Evolutionary conservation across 371 early-diverging fungal genomes (phyloP), one percentile per base, ranked within the genome.

Genomic region (Mucor ambiguus): DNA sequence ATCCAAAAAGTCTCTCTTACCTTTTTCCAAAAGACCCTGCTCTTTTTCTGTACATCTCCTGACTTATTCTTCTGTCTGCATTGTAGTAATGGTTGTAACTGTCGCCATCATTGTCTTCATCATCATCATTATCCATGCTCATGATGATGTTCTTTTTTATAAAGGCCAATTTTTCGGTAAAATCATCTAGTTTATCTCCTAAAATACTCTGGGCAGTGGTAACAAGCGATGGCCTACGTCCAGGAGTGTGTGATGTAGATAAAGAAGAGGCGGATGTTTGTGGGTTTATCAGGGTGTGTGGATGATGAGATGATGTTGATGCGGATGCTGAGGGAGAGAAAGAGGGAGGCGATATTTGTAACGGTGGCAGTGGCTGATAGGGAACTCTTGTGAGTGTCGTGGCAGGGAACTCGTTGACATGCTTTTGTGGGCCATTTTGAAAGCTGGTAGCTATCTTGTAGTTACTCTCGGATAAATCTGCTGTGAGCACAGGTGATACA

Each of bases 111-210:
- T 44, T 14, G 29, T 43, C 60, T 44, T 35, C 49, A 11, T 63
- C 60, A 3, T 62, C 35, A 29, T 72, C 64, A 20, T 71, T 73
- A 38, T 76, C 76, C 38, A 76, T 24, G 46, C 75, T 77, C 76
- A 74, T 77, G 14, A 77, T 75, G 18, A 81, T 79, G 26, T 79
- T 82, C 59, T 80, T 82, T 58, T 76, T 75, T 14, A 82, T 78
- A 49, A 68, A 74, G 1, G 80, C 78, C 37, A 79, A 55, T 35
- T 78, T 82, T 33, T 76, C 82, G 26, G 80, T 79, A 44, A 82
- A 74, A 49, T 78, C 80, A 24, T 82, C 82, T 4, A 81, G 43
- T 55, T 74, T 75, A 35, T 81, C 79, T 2, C 79, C 79, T 16
- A 81, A 58, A 14, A 79, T 62, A 10, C 67, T 65, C 29, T 78